Percentiles rank a stretch among this genome's conserved stretches.
Evolutionary conservation across 176 grass and related monocot species (phyloP).

Genomic region (Oropetium thomaeum): DNA sequence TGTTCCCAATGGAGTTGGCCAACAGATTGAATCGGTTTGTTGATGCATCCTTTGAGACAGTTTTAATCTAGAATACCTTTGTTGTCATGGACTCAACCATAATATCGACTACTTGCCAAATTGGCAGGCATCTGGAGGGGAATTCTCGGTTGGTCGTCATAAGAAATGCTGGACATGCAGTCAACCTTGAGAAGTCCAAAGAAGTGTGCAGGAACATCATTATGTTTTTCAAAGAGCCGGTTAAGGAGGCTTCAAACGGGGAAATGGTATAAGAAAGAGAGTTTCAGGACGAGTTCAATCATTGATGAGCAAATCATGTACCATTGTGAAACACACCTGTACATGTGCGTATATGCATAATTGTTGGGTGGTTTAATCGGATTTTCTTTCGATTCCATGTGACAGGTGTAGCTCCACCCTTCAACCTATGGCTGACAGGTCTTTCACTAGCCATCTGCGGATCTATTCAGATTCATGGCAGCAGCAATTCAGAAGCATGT

Average conservation of each 20-base stretch:
- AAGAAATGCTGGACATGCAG: slow-evolving; percentile 81
- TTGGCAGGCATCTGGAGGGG: slow-evolving; percentile 73
- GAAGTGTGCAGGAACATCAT: slow-evolving; percentile 61
- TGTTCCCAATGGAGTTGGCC: slow-evolving; percentile 92
- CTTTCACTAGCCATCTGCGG: not conserved
- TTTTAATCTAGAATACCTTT: not conserved
- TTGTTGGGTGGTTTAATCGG: not conserved
- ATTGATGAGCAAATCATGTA: not conserved
- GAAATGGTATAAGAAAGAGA: slow-evolving; percentile 25
- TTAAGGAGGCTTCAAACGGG: not conserved
- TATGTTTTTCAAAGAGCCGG: slow-evolving; percentile 46
- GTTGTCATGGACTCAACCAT: not conserved
- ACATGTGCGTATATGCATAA: not conserved
- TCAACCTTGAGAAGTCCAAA: slow-evolving; percentile 84
- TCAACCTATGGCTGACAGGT: not conserved
- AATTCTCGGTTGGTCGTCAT: slow-evolving; percentile 66
- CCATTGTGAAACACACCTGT: not conserved
- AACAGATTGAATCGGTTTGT: slow-evolving; percentile 77
- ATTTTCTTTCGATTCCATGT: not conserved
- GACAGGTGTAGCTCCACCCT: not conserved
- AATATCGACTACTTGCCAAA: not conserved
- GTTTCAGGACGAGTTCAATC: not conserved
- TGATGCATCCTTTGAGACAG: not conserved
- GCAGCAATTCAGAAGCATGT: not conserved
- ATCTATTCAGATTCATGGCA: not conserved